Percentiles rank a stretch among this genome's conserved stretches.
These are phyloP conservation scores for Ligustrum vulgare DNA, from an alignment of 257 asterid species.

Conservation along the genomic window DNA sequence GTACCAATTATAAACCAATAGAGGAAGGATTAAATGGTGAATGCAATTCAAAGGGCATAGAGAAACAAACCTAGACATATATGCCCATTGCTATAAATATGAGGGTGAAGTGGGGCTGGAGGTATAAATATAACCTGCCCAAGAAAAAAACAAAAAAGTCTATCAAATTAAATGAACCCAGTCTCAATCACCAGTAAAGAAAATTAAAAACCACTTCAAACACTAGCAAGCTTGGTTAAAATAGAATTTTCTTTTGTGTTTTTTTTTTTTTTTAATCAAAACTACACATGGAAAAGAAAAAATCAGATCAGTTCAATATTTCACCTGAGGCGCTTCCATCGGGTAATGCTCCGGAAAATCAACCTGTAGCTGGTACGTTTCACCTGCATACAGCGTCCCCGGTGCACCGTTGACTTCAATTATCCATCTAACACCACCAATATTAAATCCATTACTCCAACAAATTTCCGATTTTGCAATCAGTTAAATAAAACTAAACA, in stretches of 20 bases:
- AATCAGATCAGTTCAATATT: background rate
- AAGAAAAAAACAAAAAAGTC: slow-evolving; percentile 6
- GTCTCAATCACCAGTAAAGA: background rate
- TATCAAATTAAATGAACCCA: background rate
- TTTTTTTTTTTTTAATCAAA: background rate
- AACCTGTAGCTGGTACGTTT: slow-evolving; percentile 51
- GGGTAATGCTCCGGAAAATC: slow-evolving; percentile 59
- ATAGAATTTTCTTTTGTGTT: background rate
- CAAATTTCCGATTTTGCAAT: background rate
- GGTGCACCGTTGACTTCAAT: slow-evolving; percentile 57
- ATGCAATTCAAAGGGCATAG: background rate
- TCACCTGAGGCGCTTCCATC: slow-evolving; percentile 59
- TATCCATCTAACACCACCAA: slow-evolving; percentile 37
- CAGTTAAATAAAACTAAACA: background rate
- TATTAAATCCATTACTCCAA: background rate
- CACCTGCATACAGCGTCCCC: slow-evolving; percentile 45
- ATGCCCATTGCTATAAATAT: slow-evolving; percentile 93
- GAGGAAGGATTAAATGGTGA: background rate
- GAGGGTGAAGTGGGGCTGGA: slow-evolving; percentile 91
- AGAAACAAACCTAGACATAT: slow-evolving; percentile 76
- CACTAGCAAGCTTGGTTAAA: background rate
- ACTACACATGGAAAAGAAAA: background rate
- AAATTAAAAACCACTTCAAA: background rate
- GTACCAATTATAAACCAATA: background rate
- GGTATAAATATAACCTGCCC: slow-evolving; percentile 70